Evolutionary conservation across 139 green algal species (phyloP), one percentile per base, ranked within the genome.

Genomic region (Desmodesmus armatus): DNA sequence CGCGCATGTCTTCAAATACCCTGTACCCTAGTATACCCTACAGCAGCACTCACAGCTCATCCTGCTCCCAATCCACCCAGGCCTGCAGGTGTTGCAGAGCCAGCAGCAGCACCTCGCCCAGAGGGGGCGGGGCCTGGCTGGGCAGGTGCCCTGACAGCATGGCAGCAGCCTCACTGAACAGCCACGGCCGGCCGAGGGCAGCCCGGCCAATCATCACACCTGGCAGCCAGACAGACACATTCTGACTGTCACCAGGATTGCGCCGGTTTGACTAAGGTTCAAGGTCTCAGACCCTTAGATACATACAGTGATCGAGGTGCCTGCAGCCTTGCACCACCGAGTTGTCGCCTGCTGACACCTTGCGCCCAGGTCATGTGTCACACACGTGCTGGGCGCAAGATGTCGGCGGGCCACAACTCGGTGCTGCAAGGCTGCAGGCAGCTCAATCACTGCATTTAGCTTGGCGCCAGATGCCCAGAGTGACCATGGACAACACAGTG

Each of bases 181-280:
- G 78, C 89, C 89, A 92, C 13, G 89, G 89, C 17, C 89, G 76
- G 3, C 89, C 89, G 15, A 92, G 83, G 15, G 75, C 84, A 6
- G 79, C 89, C 2, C 89, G 87, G 0, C 89, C 89, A 25, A 92
- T 84, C 89, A 92, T 89, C 33, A 92, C 87, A 47, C 87, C 89
- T 80, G 73, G n/a, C n/a, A n/a, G n/a, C n/a, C n/a, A n/a, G 63
- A 62, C 51, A 62, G 17, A n/a, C n/a, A n/a, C n/a, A n/a, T n/a
- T n/a, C n/a, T n/a, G n/a, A n/a, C n/a, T 62, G 51, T 27, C 51
- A 17, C 15, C 51, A 62, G 17, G 15, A 62, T 62, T 13, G 51
- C 51, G 17, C 13, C 51, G 17, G 51, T 13, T 17, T 13, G 51
- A 13, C 51, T 62, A 13, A 62, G 51, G 15, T 13, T 13, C 51